These are phyloP conservation scores for Penicillium nordicum DNA, from an alignment of 2,329 filamentous ascomycete species.

Conservation along the genomic window DNA sequence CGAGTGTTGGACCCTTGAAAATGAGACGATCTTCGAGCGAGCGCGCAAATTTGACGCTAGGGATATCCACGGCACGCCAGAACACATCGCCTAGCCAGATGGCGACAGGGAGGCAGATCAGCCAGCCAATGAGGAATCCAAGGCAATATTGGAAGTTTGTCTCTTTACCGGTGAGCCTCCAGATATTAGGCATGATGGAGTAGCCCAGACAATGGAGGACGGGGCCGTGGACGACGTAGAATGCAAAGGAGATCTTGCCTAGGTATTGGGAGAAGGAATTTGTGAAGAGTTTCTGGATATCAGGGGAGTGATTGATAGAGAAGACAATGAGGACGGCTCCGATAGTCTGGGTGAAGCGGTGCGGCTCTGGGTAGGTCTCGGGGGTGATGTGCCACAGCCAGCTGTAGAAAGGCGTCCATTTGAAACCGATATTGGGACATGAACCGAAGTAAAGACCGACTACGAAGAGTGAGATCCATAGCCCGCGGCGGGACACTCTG, in stretches of 20 bases:
- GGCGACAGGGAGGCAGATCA: conserved; percentile 39
- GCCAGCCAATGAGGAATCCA: conserved; percentile 41
- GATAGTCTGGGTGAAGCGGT: conserved; percentile 45
- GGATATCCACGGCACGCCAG: conserved; percentile 55
- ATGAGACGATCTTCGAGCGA: conserved; percentile 45
- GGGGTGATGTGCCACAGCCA: conserved; percentile 41
- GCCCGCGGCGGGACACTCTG: conserved; percentile 26
- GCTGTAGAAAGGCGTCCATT: conserved; percentile 43
- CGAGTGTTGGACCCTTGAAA: conserved; percentile 16
- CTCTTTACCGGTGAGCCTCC: conserved; percentile 40
- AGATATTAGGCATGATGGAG: conserved; percentile 43
- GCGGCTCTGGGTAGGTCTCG: conserved; percentile 40
- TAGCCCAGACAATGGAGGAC: conserved; percentile 45
- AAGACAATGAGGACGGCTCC: conserved; percentile 44
- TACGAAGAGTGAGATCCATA: conserved; percentile 40
- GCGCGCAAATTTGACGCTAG: conserved; percentile 49
- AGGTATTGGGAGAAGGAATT: conserved; percentile 45
- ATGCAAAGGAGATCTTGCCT: conserved; percentile 47
- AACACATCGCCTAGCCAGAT: conserved; percentile 60
- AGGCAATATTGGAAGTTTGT: conserved; percentile 39
- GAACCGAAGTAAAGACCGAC: conserved; percentile 44
- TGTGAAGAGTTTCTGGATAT: conserved; percentile 43
- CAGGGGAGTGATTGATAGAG: conserved; percentile 40
- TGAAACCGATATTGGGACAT: conserved; percentile 39
- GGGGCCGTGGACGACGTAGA: conserved; percentile 49